phyloP scores from a whole-genome alignment of 805 yeast genomes.

The Starmerella ratchasimensis region DNA sequence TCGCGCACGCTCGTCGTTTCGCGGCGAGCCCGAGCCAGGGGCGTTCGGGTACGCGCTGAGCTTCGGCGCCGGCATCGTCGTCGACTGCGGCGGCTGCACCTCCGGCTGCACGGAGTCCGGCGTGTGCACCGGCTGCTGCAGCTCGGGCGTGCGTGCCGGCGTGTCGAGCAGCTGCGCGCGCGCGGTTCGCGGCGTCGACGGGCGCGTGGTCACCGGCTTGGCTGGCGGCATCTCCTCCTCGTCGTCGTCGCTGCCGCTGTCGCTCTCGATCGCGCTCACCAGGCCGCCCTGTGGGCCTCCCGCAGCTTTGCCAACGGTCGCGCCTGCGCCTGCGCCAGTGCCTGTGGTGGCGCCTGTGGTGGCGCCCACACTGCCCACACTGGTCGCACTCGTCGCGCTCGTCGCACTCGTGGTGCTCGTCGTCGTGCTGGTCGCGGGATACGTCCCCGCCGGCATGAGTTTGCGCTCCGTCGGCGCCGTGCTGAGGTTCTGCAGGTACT shows the following conservation, averaged over 20 bases:
- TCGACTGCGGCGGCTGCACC: conserved; percentile 3
- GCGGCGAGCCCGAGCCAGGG: conserved; percentile 10
- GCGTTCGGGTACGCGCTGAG: conserved; percentile 12
- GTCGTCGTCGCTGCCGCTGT: conserved; percentile 1
- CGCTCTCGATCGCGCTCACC: conserved; percentile 2
- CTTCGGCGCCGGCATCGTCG: conserved; percentile 9
- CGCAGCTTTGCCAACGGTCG: no score
- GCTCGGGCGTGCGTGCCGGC: conserved; percentile 14
- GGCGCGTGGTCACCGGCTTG: background rate
- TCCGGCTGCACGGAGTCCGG: background rate
- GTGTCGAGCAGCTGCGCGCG: conserved; percentile 14
- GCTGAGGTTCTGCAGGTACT: conserved; percentile 14
- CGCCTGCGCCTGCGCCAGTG: no score
- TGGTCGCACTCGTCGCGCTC: no score
- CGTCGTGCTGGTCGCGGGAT: background rate
- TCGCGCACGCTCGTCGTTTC: background rate
- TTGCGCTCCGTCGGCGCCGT: background rate
- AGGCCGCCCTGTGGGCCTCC: background rate
- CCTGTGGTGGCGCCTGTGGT: no score
- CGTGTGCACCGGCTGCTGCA: background rate
- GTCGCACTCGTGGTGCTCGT: no score
- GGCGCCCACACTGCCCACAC: no score
- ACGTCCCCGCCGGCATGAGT: background rate
- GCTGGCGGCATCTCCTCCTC: background rate
- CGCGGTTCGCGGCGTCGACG: background rate